These are phyloP conservation scores for Pezicula carpinea DNA, from an alignment of 2,329 filamentous ascomycete genomes.

Conservation along the genomic window DNA sequence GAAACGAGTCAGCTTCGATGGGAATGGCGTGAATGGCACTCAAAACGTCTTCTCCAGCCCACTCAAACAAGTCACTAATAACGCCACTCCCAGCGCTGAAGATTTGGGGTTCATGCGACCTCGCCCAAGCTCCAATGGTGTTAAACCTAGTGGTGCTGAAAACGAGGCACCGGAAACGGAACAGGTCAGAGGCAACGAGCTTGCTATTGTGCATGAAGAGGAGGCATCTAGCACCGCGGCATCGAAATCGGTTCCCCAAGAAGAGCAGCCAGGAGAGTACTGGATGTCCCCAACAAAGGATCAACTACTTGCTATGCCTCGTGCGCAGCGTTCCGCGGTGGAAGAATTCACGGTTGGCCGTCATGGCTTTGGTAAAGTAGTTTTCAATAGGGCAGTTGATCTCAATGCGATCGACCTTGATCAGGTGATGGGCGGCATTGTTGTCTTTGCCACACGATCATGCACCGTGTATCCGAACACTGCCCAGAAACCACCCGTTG, in stretches of 20 bases:
- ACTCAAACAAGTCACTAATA: constrained; percentile 29
- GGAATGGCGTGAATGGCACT: constrained; percentile 44
- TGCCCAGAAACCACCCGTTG: constrained; percentile 73
- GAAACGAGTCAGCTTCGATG: constrained; percentile 92
- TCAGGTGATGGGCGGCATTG: constrained; percentile 71
- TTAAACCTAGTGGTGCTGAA: constrained; percentile 41
- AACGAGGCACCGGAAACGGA: constrained; percentile 58
- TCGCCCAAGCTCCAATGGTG: constrained; percentile 32
- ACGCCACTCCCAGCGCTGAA: constrained; percentile 49
- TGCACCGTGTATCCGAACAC: constrained; percentile 80
- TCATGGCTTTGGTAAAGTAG: constrained; percentile 72
- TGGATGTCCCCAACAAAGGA: constrained; percentile 77
- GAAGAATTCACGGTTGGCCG: constrained; percentile 77
- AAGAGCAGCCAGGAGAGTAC: constrained; percentile 62
- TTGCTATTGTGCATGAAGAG: constrained; percentile 76
- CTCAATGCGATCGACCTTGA: constrained; percentile 75
- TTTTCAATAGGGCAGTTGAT: constrained; percentile 79
- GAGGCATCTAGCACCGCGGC: constrained; percentile 33
- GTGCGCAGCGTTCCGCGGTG: constrained; percentile 71
- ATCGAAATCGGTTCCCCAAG: constrained; percentile 7
- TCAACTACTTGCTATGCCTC: constrained; percentile 74
- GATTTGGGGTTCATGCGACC: constrained; percentile 58
- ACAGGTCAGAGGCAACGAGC: constrained; percentile 67
- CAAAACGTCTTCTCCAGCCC: constrained; percentile 36
- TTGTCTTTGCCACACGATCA: constrained; percentile 70